These are phyloP conservation scores for Candida patagonica DNA, from an alignment of 805 yeast species.

Conservation along the genomic window DNA sequence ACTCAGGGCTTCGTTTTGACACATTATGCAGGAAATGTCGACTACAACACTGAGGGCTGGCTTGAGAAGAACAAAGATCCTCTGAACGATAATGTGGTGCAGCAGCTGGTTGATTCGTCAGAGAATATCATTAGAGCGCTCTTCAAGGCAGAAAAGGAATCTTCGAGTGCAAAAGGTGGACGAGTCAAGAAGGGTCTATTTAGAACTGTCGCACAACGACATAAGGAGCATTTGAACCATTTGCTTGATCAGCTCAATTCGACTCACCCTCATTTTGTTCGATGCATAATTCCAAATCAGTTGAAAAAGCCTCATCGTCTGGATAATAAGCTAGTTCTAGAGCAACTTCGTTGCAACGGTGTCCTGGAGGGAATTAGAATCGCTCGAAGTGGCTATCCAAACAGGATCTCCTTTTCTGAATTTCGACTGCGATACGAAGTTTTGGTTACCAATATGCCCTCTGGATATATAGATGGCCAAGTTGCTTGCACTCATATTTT, in stretches of 20 bases:
- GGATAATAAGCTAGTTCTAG: constrained; percentile 68
- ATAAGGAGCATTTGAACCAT: constrained; percentile 69
- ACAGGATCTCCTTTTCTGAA: constrained; percentile 74
- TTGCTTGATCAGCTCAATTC: constrained; percentile 63
- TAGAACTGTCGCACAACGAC: constrained; percentile 80
- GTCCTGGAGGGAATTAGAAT: constrained; percentile 96
- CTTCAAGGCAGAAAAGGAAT: constrained; percentile 34
- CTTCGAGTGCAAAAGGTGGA: constrained; percentile 21
- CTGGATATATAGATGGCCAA: constrained; percentile 40
- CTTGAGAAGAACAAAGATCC: constrained; percentile 92
- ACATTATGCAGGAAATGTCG: constrained; percentile 97
- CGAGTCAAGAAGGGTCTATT: constrained; percentile 35
- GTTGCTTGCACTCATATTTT: constrained; percentile 63
- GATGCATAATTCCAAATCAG: constrained; percentile 89
- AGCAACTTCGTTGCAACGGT: constrained; percentile 93
- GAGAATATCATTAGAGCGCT: constrained; percentile 48
- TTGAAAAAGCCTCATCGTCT: constrained; percentile 61
- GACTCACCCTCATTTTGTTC: constrained; percentile 93
- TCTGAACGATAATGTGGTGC: constrained; percentile 62
- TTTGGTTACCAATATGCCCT: constrained; percentile 41
- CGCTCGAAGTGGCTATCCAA: constrained; percentile 95
- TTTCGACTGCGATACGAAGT: constrained; percentile 69
- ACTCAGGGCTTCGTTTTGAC: constrained; percentile 72
- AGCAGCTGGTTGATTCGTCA: constrained; percentile 47
- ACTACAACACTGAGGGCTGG: constrained; percentile 89